Conservation (phyloP, 2,329 filamentous ascomycete species). For the Trichoderma atroviride region DNA sequence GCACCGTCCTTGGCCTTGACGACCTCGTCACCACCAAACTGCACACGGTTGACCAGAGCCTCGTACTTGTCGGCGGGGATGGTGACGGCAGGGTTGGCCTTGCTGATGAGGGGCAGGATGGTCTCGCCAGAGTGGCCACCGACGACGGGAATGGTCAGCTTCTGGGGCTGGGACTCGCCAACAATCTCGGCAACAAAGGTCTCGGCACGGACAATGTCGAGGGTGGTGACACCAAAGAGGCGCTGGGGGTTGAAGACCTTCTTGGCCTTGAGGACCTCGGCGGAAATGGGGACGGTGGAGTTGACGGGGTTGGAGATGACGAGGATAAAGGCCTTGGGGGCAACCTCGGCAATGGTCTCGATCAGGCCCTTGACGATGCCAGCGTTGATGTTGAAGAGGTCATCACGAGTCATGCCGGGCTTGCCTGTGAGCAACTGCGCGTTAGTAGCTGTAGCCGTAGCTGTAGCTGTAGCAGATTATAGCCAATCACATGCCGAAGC, state of each 20-base stretch:
- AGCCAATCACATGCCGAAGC: background rate
- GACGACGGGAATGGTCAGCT: constrained; percentile 86
- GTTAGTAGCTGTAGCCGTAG: constrained; percentile 30
- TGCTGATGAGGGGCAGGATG: constrained; percentile 96
- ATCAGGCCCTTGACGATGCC: constrained; percentile 95
- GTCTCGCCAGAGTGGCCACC: constrained; percentile 98
- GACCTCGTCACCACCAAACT: constrained; percentile 97
- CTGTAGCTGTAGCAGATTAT: background rate
- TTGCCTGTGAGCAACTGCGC: constrained; percentile 65
- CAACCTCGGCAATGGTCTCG: constrained; percentile 82
- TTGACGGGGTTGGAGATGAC: constrained; percentile 99
- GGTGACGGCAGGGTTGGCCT: constrained; percentile 74
- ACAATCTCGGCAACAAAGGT: constrained; percentile 88
- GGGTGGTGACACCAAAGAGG: constrained; percentile 97
- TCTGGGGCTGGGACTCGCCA: constrained; percentile 79
- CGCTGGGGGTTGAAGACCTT: constrained; percentile 93
- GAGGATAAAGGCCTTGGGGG: constrained; percentile 91
- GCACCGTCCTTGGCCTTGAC: constrained; percentile 92
- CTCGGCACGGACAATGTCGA: constrained; percentile 97
- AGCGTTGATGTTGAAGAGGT: constrained; percentile 99
- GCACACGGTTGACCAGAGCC: constrained; percentile 88
- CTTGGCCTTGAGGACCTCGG: constrained; percentile 92
- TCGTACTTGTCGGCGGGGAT: constrained; percentile 91
- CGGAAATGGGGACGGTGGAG: constrained; percentile 96
- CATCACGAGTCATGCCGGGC: constrained; percentile 98